Percentiles rank a stretch among this genome's conserved stretches.
Evolutionary conservation across 768 basidiomycete genomes (phyloP).

Genomic region (Calocera viscosa): DNA sequence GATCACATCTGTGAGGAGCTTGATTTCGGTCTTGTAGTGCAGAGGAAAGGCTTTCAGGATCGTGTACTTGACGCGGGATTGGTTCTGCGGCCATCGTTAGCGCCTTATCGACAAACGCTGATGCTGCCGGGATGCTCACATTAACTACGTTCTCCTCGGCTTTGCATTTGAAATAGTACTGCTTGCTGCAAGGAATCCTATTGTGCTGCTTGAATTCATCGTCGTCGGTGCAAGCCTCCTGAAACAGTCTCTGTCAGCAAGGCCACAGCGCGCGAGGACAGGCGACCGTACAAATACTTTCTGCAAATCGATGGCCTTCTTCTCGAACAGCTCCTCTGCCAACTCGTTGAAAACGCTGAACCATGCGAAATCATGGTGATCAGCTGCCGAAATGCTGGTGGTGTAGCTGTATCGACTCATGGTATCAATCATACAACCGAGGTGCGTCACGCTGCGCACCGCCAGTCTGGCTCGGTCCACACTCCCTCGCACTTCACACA

Average conservation of each 20-base stretch:
- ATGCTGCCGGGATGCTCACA: slow-evolving; percentile 40
- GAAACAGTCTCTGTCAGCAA: too few relatives aligned
- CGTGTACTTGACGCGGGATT: slow-evolving; percentile 67
- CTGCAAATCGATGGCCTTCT: not conserved
- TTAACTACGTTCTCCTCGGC: slow-evolving; percentile 15
- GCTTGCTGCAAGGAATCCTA: slow-evolving; percentile 37
- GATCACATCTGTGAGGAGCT: slow-evolving; percentile 46
- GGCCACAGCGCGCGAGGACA: too few relatives aligned
- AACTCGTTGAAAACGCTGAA: not conserved
- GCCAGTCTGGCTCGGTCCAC: not conserved
- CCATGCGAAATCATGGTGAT: not conserved
- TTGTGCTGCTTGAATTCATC: slow-evolving; percentile 45
- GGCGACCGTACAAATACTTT: too few relatives aligned
- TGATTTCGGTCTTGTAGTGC: slow-evolving; percentile 57
- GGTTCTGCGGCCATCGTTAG: slow-evolving; percentile 41
- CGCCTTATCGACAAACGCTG: not conserved
- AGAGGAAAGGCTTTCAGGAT: slow-evolving; percentile 53
- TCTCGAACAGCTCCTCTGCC: not conserved
- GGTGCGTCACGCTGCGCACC: not conserved
- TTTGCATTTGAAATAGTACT: not conserved
- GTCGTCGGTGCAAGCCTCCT: slow-evolving; percentile 32
- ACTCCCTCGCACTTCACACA: not conserved
- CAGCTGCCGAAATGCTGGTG: not conserved
- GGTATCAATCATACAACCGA: not conserved
- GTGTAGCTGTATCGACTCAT: not conserved